phyloP scores from a whole-genome alignment of 2,329 filamentous ascomycete species.

The Rutstroemia sydowiana region DNA sequence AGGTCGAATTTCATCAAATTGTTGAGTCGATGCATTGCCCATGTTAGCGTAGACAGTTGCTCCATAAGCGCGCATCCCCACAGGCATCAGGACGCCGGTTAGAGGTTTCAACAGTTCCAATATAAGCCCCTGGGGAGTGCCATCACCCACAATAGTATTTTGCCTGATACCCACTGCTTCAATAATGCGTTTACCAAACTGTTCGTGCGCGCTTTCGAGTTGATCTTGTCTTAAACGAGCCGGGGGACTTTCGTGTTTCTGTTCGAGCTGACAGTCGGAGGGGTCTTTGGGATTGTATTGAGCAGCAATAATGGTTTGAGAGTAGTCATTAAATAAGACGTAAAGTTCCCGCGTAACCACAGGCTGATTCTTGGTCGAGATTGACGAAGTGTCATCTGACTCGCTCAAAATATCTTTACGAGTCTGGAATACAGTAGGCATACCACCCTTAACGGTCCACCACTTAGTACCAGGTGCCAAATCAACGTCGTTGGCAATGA shows the following conservation, averaged over 20 bases:
- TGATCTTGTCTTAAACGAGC: conserved; percentile 81
- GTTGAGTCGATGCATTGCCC: conserved; percentile 84
- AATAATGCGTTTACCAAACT: conserved; percentile 72
- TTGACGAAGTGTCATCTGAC: conserved; percentile 66
- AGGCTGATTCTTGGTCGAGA: conserved; percentile 62
- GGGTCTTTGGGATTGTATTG: conserved; percentile 71
- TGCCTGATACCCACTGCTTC: conserved; percentile 65
- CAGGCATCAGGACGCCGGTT: conserved; percentile 66
- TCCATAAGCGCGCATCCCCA: conserved; percentile 85
- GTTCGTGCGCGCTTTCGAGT: conserved; percentile 76
- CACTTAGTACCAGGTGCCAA: conserved; percentile 67
- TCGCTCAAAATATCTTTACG: conserved; percentile 80
- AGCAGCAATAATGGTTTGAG: conserved; percentile 80
- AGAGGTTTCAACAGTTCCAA: conserved; percentile 70
- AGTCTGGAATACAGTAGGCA: conserved; percentile 75
- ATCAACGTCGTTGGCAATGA: conserved; percentile 83
- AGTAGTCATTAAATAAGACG: conserved; percentile 92
- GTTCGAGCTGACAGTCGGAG: conserved; percentile 67
- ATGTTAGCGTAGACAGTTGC: conserved; percentile 91
- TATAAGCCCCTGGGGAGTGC: conserved; percentile 71
- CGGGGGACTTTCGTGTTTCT: conserved; percentile 80
- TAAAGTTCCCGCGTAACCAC: conserved; percentile 73
- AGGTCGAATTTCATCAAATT: conserved; percentile 85
- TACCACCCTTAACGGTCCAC: conserved; percentile 76
- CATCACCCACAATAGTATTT: conserved; percentile 75